Evolutionary conservation across 2,329 filamentous ascomycete genomes (phyloP).

Genomic region (Monosporascus sp.): DNA sequence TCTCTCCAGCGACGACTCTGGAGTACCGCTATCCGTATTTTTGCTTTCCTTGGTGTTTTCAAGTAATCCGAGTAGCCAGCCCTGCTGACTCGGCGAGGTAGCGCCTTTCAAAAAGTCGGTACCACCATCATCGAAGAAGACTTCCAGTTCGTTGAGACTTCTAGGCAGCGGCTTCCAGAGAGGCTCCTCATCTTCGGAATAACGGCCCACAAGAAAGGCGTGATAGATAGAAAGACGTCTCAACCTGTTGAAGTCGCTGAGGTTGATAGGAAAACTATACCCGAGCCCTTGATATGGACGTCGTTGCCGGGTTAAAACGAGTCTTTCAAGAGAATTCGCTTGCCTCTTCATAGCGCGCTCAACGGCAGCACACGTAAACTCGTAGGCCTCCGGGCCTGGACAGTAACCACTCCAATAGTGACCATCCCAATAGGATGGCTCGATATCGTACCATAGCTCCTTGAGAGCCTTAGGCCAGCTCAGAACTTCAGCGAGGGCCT

Average conservation of each 20-base stretch:
- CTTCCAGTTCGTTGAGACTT: constrained; percentile 5
- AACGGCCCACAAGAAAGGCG: not conserved
- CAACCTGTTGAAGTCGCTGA: not conserved
- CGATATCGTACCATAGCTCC: constrained; percentile 4
- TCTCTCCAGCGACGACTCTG: not conserved
- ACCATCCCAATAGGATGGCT: not conserved
- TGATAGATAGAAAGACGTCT: constrained; percentile 2
- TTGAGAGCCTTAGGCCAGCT: constrained; percentile 2
- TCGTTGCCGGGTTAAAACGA: not conserved
- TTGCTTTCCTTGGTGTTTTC: not conserved
- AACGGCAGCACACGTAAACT: not conserved
- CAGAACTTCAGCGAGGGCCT: not conserved
- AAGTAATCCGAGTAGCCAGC: not conserved
- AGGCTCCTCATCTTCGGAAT: not conserved
- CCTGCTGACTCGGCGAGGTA: not conserved
- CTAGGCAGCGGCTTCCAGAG: constrained; percentile 3
- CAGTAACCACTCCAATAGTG: not conserved
- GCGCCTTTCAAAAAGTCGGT: not conserved
- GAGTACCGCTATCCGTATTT: not conserved
- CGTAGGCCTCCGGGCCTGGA: not conserved
- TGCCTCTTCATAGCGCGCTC: constrained; percentile 1
- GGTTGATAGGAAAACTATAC: not conserved
- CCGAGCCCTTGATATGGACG: not conserved
- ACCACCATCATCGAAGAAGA: constrained; percentile 1
- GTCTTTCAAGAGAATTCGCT: constrained; percentile 1